These are phyloP conservation scores for Schoenoplectus tabernaemontani DNA, from an alignment of 202 grass and related monocot species.

Conservation along the genomic window DNA sequence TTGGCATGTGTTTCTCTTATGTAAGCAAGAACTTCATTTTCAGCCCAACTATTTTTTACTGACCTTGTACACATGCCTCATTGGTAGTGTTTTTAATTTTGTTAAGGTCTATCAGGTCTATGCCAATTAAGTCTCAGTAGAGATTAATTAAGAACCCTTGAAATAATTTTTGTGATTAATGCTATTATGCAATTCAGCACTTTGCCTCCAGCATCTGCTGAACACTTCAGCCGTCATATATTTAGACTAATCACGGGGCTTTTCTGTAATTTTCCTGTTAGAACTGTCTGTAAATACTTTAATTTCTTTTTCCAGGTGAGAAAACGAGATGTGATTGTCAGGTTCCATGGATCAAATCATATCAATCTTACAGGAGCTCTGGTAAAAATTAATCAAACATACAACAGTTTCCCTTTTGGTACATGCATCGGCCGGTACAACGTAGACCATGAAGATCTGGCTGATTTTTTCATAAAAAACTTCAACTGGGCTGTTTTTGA, in stretches of 20 bases:
- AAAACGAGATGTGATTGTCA: constrained; percentile 70
- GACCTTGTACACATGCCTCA: neutral
- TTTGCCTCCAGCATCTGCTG: neutral
- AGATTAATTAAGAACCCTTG: neutral
- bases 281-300: neutral
- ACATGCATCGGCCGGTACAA: constrained; percentile 68
- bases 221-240: neutral
- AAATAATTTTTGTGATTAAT: neutral
- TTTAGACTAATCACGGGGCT: neutral
- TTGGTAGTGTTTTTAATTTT: neutral
- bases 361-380: constrained; percentile 33
- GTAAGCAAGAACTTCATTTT: neutral
- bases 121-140: neutral
- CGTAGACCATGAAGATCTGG: constrained; percentile 83
- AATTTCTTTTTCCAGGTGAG: constrained; percentile 45
- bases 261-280: neutral
- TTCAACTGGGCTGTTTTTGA: constrained; percentile 98
- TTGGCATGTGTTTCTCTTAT: neutral
- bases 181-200: neutral
- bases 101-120: neutral
- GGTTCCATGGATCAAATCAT: constrained; percentile 46
- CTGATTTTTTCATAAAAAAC: constrained; percentile 88
- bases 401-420: constrained; percentile 86
- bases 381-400: constrained; percentile 55
- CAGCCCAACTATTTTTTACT: neutral